These are phyloP conservation scores for Ceratocystis variospora DNA, from an alignment of 2,329 filamentous ascomycete genomes.

Conservation along the genomic window DNA sequence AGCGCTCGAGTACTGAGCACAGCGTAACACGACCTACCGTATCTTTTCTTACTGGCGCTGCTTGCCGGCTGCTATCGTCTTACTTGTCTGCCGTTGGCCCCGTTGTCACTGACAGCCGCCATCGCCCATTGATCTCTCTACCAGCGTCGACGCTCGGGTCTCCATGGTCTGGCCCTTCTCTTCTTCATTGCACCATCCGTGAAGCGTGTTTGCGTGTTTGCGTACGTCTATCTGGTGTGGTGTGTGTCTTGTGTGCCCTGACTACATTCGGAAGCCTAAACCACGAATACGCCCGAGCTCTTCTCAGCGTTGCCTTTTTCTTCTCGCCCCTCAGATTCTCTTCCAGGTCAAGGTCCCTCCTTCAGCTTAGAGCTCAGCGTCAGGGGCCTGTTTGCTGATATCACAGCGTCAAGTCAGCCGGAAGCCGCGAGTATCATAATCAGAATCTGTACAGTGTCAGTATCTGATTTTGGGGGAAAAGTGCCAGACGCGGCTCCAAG, in stretches of 20 bases:
- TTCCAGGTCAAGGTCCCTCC: neutral
- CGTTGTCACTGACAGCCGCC: no score
- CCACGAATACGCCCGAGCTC: slow-evolving; percentile 3
- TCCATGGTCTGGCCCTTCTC: neutral
- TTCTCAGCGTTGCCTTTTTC: neutral
- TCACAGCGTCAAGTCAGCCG: neutral
- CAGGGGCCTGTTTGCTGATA: neutral
- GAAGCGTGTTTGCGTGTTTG: neutral
- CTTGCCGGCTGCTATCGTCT: no score
- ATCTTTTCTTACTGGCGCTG: no score
- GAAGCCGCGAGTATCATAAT: neutral
- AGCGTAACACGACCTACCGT: no score
- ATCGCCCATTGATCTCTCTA: neutral
- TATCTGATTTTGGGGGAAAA: neutral
- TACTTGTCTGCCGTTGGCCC: no score
- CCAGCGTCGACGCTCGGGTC: neutral
- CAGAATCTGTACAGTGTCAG: neutral
- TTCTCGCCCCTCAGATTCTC: neutral
- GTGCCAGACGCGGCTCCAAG: neutral
- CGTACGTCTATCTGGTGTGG: neutral
- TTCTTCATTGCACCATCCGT: neutral
- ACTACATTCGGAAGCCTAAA: neutral
- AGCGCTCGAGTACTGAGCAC: no score
- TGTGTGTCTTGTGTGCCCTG: neutral
- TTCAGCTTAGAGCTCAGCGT: neutral